Percentiles rank a stretch among this genome's conserved stretches.
phyloP scores from a whole-genome alignment of 1,284 basidiomycete genomes.

The Trichosporon asahii region DNA sequence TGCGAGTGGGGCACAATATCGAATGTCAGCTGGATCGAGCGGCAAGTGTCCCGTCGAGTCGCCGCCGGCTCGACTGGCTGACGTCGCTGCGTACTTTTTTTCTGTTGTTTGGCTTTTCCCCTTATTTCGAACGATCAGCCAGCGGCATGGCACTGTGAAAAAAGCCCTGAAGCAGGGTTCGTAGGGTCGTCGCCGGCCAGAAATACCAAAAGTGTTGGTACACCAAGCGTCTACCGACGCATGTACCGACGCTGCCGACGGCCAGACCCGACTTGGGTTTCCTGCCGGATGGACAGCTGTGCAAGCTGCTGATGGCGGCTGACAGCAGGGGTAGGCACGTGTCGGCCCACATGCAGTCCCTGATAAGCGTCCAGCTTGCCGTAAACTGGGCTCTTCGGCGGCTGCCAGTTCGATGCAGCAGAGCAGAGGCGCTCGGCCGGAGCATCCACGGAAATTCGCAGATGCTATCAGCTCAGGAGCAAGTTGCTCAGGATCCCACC shows the following conservation, averaged over 20 bases:
- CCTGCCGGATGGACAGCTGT: background rate
- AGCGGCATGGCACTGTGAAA: constrained; percentile 4
- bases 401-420: background rate
- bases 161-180: background rate
- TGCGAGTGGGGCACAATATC: background rate
- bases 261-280: background rate
- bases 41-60: background rate
- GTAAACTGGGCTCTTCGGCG: background rate
- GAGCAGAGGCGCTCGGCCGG: constrained; percentile 5
- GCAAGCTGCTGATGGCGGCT: background rate
- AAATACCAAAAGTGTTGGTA: background rate
- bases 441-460: background rate
- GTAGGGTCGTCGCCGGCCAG: background rate
- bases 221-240: background rate
- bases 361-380: background rate
- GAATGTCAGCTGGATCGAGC: background rate
- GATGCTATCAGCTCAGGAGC: background rate
- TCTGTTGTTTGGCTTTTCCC: background rate
- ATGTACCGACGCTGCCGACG: background rate
- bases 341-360: background rate
- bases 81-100: background rate
- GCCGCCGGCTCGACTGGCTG: background rate
- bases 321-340: background rate
- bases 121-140: background rate
- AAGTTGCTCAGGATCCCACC: too few species aligned